Conservation (phyloP, 345 rosid species). For the Lumnitzera littorea region DNA sequence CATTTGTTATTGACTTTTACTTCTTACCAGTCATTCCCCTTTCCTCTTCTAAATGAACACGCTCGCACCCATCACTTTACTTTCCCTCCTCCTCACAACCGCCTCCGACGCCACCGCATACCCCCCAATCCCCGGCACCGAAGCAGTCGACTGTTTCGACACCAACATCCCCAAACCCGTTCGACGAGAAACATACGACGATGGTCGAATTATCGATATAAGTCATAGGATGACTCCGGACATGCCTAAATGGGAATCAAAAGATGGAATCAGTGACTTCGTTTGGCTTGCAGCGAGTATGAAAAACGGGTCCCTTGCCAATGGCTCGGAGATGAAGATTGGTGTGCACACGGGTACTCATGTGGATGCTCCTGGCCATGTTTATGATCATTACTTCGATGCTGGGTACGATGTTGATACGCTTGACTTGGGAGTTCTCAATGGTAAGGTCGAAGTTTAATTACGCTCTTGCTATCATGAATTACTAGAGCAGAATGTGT, state of each 20-base stretch:
- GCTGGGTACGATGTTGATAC: conserved; percentile 40
- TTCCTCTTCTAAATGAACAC: neutral
- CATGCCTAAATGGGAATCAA: conserved; percentile 27
- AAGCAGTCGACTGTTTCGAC: neutral
- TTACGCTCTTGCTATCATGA: no score
- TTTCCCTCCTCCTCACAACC: neutral
- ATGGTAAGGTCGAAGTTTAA: no score
- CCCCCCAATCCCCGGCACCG: conserved; percentile 1
- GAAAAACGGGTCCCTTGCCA: conserved; percentile 34
- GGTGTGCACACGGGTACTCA: conserved; percentile 46
- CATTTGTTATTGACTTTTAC: no score
- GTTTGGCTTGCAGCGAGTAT: conserved; percentile 29
- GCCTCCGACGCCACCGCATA: neutral
- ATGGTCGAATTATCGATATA: conserved; percentile 36
- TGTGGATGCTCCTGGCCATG: conserved; percentile 46
- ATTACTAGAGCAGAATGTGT: no score
- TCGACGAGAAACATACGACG: conserved; percentile 24
- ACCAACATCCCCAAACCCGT: conserved; percentile 4
- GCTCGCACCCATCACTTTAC: neutral
- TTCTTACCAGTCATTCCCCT: neutral
- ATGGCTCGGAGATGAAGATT: conserved; percentile 29
- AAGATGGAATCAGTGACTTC: conserved; percentile 33
- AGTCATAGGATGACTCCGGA: conserved; percentile 24
- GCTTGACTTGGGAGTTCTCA: conserved; percentile 26
- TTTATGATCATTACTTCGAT: conserved; percentile 34